Evolutionary conservation across 2,329 filamentous ascomycete genomes (phyloP).

Genomic region (Metarhizium album): DNA sequence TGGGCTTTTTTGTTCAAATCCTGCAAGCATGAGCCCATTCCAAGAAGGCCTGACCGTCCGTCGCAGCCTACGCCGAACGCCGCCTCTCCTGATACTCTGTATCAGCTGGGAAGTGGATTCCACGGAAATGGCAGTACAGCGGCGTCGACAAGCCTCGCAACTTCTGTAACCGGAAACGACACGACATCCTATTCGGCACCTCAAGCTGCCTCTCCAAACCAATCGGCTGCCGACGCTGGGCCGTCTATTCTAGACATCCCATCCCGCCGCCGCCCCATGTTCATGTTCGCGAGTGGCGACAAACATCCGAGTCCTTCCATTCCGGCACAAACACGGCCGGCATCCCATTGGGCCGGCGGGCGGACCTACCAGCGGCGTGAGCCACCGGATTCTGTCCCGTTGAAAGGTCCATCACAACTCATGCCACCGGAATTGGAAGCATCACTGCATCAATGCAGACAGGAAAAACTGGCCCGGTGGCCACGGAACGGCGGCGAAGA

Average conservation of each 20-base stretch:
- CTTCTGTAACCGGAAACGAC: not conserved
- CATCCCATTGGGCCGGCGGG: not conserved
- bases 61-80: constrained; percentile 20
- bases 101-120: constrained; percentile 12
- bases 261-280: not conserved
- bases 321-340: not conserved
- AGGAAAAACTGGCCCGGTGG: constrained; percentile 15
- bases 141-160: not conserved
- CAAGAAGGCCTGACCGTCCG: constrained; percentile 13
- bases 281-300: too few species aligned
- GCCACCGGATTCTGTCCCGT: not conserved
- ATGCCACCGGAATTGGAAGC: not conserved
- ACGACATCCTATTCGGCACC: not conserved
- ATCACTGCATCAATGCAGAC: not conserved
- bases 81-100: constrained; percentile 20
- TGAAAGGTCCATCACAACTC: not conserved
- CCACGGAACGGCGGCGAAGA: constrained; percentile 11
- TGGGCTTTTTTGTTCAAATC: not conserved
- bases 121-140: not conserved
- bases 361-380: not conserved
- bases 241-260: not conserved
- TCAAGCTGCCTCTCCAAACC: not conserved
- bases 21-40: not conserved
- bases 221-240: not conserved
- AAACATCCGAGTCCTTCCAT: not conserved